These are phyloP conservation scores for Scleromitrula shiraiana DNA, from an alignment of 2,329 filamentous ascomycete genomes.

Conservation along the genomic window DNA sequence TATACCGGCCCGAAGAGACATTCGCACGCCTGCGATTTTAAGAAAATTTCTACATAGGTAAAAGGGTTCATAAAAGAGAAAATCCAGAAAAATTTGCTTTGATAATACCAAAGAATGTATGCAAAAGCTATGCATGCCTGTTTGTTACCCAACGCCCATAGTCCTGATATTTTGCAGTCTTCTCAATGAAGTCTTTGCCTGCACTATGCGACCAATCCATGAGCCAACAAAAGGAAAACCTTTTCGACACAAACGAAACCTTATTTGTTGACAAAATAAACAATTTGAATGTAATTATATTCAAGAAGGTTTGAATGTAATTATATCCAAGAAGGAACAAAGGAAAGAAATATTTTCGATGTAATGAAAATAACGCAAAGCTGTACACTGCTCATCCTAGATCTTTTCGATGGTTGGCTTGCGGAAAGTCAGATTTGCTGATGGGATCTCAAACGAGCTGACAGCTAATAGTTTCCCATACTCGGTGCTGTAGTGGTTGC, in stretches of 20 bases:
- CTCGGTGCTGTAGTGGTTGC: not conserved
- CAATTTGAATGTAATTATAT: not conserved
- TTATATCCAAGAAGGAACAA: too few relatives aligned
- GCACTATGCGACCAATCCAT: slow-evolving; percentile 2
- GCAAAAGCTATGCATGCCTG: slow-evolving; percentile 1
- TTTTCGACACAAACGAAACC: not conserved
- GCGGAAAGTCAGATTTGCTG: too few relatives aligned
- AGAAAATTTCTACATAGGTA: slow-evolving; percentile 1
- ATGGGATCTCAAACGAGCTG: too few relatives aligned
- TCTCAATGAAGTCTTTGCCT: not conserved
- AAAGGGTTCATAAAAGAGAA: not conserved
- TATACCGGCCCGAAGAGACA: slow-evolving; percentile 7
- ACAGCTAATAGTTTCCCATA: not conserved
- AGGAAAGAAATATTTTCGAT: not conserved
- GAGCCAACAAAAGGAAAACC: not conserved
- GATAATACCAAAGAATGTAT: not conserved
- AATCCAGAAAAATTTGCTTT: not conserved
- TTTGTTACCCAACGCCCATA: not conserved
- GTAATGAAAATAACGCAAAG: too few relatives aligned
- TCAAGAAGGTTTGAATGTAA: not conserved
- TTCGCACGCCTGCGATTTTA: slow-evolving; percentile 1
- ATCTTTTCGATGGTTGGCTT: too few relatives aligned
- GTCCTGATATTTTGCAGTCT: not conserved
- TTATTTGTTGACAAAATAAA: not conserved
- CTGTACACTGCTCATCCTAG: too few relatives aligned